These are phyloP conservation scores for Talaromyces islandicus DNA, from an alignment of 2,329 filamentous ascomycete genomes.

Conservation along the genomic window DNA sequence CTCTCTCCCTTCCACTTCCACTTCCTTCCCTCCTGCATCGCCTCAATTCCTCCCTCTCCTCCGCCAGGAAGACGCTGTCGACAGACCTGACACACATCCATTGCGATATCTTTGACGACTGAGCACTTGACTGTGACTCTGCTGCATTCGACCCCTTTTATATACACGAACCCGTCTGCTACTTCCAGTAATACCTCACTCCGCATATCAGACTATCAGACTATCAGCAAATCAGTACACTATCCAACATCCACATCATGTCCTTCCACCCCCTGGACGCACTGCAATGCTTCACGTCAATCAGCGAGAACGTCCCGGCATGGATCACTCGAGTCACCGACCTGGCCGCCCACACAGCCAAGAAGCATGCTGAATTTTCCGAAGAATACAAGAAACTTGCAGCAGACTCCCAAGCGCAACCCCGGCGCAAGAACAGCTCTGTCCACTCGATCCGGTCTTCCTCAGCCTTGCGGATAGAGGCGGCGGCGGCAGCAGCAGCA, in stretches of 20 bases:
- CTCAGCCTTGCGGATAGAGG: constrained; percentile 7
- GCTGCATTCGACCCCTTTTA: background rate
- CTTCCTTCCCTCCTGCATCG: background rate
- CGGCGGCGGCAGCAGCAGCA: constrained; percentile 9
- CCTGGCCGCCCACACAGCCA: constrained; percentile 33
- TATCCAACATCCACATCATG: background rate
- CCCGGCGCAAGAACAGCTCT: constrained; percentile 37
- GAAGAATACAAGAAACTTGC: constrained; percentile 36
- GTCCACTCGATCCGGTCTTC: constrained; percentile 32
- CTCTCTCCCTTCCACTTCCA: background rate
- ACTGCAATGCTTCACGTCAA: constrained; percentile 38
- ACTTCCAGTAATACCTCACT: background rate
- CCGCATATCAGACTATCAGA: background rate
- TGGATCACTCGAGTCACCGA: constrained; percentile 40
- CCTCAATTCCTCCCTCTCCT: background rate
- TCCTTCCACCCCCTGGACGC: constrained; percentile 28
- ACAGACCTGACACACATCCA: background rate
- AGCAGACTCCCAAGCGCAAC: constrained; percentile 11
- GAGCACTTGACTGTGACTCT: constrained; percentile 8
- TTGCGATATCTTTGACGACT: background rate
- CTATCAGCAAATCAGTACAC: background rate
- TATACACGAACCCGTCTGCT: background rate
- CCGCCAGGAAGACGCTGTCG: background rate
- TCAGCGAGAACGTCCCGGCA: constrained; percentile 38
- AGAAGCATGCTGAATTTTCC: constrained; percentile 37